Percentiles rank a stretch among this genome's conserved stretches.
Evolutionary conservation across 2,329 filamentous ascomycete species (phyloP).

Genomic region (Dactylellina haptotyla): DNA sequence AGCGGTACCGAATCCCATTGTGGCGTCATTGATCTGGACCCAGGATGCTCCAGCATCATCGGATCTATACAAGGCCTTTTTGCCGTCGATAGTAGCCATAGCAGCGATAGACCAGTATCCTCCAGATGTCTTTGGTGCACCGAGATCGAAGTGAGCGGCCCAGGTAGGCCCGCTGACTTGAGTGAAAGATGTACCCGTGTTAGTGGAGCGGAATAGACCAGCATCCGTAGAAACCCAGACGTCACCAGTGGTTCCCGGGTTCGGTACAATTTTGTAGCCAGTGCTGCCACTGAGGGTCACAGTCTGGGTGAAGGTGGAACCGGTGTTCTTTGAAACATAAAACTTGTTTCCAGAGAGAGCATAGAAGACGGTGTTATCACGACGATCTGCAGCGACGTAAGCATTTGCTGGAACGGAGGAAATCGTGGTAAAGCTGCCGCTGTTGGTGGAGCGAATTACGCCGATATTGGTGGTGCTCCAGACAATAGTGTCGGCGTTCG

Average conservation of each 20-base stretch:
- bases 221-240: conserved; percentile 69
- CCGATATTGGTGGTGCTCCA: conserved; percentile 56
- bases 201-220: conserved; percentile 68
- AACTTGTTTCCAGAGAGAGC: conserved; percentile 65
- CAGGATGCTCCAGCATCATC: conserved; percentile 53
- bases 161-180: conserved; percentile 57
- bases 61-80: conserved; percentile 55
- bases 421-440: conserved; percentile 64
- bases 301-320: conserved; percentile 64
- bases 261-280: conserved; percentile 68
- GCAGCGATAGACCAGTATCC: conserved; percentile 56
- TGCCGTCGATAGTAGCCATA: conserved; percentile 55
- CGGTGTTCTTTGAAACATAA: conserved; percentile 68
- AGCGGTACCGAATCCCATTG: conserved; percentile 55
- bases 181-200: conserved; percentile 66
- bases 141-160: conserved; percentile 55
- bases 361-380: conserved; percentile 67
- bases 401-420: conserved; percentile 64
- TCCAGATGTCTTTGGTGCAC: conserved; percentile 53
- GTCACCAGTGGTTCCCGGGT: conserved; percentile 71
- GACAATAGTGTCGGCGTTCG: conserved; percentile 64
- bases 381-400: conserved; percentile 68
- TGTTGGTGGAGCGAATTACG: conserved; percentile 57
- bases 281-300: conserved; percentile 59
- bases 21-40: conserved; percentile 56